phyloP scores from a whole-genome alignment of 2,329 filamentous ascomycete species.

The Ilyonectria robusta region DNA sequence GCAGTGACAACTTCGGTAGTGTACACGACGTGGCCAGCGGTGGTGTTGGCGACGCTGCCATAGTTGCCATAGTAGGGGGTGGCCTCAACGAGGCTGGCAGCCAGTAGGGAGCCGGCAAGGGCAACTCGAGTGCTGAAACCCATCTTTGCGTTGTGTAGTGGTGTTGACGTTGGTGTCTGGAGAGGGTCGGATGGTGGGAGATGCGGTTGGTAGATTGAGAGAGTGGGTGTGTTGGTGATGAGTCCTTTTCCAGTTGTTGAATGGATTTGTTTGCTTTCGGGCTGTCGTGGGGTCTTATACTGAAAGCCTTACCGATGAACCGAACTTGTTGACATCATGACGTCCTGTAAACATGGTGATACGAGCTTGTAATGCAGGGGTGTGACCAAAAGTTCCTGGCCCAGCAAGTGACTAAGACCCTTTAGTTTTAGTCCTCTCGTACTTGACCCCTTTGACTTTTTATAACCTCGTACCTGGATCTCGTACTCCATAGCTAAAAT shows the following conservation, averaged over 20 bases:
- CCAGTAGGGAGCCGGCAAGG: conserved; percentile 35
- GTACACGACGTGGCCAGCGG: conserved; percentile 57
- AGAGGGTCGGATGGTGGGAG: background rate
- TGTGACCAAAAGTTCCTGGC: background rate
- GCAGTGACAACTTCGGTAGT: conserved; percentile 74
- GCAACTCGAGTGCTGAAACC: conserved; percentile 33
- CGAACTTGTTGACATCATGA: background rate
- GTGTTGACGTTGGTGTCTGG: background rate
- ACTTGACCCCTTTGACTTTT: background rate
- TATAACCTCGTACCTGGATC: background rate
- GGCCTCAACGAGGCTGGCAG: conserved; percentile 29
- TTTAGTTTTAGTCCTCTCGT: background rate
- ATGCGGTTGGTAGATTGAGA: background rate
- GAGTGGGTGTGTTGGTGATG: background rate
- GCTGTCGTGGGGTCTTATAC: background rate
- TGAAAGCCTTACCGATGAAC: background rate
- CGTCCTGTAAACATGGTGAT: background rate
- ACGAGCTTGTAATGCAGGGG: background rate
- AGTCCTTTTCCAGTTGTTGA: background rate
- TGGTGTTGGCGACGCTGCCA: conserved; percentile 6
- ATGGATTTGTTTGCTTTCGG: background rate
- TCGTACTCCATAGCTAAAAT: no score
- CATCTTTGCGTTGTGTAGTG: conserved; percentile 34
- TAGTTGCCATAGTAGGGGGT: conserved; percentile 29
- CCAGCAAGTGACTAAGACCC: background rate